Evolutionary conservation across 495 filamentous ascomycete genomes (phyloP), one percentile per base, ranked within the genome.

Genomic region (Podospora comata): DNA sequence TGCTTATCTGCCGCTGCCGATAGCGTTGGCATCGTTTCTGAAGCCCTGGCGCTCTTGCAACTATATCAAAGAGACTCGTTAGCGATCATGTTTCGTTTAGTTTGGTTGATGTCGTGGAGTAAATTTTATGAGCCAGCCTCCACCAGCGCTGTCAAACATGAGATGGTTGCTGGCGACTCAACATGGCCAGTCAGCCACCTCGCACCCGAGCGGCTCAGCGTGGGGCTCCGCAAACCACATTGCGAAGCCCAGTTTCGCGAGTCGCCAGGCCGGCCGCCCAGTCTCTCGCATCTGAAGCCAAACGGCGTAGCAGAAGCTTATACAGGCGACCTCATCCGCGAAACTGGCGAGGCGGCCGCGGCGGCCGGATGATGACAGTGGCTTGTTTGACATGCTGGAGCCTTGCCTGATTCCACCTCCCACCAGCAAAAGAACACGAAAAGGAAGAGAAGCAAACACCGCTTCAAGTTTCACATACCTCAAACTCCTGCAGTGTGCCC

Each of bases 401-500:
- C 39, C 39, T 11, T 48, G 39, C 39, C 39, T 48, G 39, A 3
- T 48, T 13, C 39, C 39, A 11, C 39, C 9, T 11, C 15, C 9
- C 39, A 48, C 9, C 39, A 48, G 6, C 5, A 16, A 13, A 13
- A 16, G 19, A 64, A 18, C 48, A 65, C 28, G 23, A 19, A 67
- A 64, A 5, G n/a, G 64, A 60, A 18, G 58, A 64, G 39, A 63
- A 63, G 39, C 30, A 32, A 32, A 32, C 30, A 32, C 7, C 30
- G 9, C 13, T 48, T 48, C 2, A 3, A 11, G 39, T 48, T 48
- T 13, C 39, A 81, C 89, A 69, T 84, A 95, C 92, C 81, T 85
- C 79, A 54, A 81, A 77, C 68, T 87, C 81, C 81, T 96, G 91
- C 54, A 88, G 72, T 20, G 81, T 84, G 7, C 95, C 95, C 71